phyloP scores from a whole-genome alignment of 345 rosid species.

The Acer negundo region DNA sequence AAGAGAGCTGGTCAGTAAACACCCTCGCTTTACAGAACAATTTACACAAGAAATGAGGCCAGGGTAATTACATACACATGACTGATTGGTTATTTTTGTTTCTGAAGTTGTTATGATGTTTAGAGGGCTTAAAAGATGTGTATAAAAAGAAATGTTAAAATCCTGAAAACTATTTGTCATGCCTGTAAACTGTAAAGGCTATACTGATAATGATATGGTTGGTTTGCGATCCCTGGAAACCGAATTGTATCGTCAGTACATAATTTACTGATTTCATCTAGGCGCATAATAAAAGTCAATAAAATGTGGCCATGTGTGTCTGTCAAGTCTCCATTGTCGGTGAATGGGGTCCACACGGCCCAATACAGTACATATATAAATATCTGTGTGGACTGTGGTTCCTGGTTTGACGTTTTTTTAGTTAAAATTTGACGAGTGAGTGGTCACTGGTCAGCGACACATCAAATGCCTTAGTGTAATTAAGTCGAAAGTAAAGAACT shows the following conservation, averaged over 20 bases:
- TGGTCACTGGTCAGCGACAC: neutral
- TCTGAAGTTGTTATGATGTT: neutral
- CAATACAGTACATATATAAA: neutral
- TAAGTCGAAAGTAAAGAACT: neutral
- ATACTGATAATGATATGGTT: too few relatives aligned
- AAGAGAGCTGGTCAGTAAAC: slow-evolving; percentile 52
- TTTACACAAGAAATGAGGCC: slow-evolving; percentile 16
- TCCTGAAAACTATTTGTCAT: neutral
- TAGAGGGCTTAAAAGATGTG: neutral
- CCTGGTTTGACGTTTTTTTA: neutral
- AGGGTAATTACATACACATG: neutral
- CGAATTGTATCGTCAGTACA: too few relatives aligned
- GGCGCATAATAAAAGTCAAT: too few relatives aligned
- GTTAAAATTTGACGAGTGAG: neutral
- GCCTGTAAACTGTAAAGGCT: too few relatives aligned
- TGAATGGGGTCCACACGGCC: neutral
- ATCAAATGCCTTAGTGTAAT: neutral
- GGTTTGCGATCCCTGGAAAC: too few relatives aligned
- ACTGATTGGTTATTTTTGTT: neutral
- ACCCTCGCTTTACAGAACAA: slow-evolving; percentile 1
- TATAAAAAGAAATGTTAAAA: slow-evolving; percentile 3
- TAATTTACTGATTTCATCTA: too few relatives aligned
- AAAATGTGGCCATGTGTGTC: too few relatives aligned
- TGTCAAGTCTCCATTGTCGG: neutral
- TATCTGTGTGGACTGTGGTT: neutral